Evolutionary conservation across 805 yeast genomes (phyloP), one percentile per base, ranked within the genome.

Genomic region (Metschnikowia henanensis): DNA sequence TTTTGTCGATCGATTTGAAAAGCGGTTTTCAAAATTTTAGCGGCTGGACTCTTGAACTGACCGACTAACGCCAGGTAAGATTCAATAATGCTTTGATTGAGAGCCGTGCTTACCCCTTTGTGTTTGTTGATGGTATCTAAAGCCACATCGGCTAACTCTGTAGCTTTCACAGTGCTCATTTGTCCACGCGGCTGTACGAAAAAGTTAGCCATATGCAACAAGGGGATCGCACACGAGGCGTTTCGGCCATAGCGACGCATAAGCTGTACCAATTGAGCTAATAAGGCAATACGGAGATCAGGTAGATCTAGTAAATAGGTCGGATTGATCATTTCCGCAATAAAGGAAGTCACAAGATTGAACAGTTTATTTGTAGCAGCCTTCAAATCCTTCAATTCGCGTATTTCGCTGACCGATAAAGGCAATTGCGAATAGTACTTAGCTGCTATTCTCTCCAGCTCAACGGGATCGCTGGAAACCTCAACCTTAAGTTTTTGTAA

Each of bases 21-120:
- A 10, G 46, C 41, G 28, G 36, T 57, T 36, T 63, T 65, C 34
- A 70, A 41, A 1, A 75, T 52, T 19, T 62, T 68, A 5, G 56
- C 46, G 19, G 65, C 30, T 1, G 80, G 75, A 37, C 74, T 77
- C 17, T 69, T 54, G 40, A 64, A 68, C 4, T 63, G 55, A 2
- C 77, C 81, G 47, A 76, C 46, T 3, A 72, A 60, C 18, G 62
- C 51, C 26, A 71, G 62, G 47, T 76, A 77, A 22, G 62, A 51
- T 48, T 72, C 73, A 47, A 74, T 73, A 7, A 75, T 65, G 19
- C 55, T 56, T 43, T 66, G 66, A 29, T 66, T 64, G 37, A 65
- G 58, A 37, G 66, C 65, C 17, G 67, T 52, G 6, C 71, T 60
- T 1, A 68, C 58, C 2, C 63, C 60, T 2, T 62, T 57, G 21